These are phyloP conservation scores for Pelargonium nanum DNA, from an alignment of 345 rosid genomes.

Conservation along the genomic window DNA sequence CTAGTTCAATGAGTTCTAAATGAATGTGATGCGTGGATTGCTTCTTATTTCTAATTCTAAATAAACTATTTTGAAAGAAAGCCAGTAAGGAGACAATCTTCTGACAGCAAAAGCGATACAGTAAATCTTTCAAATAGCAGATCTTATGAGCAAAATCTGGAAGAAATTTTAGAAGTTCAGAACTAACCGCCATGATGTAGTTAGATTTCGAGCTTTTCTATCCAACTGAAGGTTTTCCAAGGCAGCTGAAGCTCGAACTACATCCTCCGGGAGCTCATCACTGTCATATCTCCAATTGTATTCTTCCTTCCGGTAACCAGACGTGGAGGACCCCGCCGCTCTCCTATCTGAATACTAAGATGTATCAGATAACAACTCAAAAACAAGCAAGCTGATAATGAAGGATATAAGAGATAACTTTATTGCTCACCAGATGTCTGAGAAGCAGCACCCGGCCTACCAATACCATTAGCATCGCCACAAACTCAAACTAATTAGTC, in stretches of 20 bases:
- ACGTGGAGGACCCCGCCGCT: conserved; percentile 61
- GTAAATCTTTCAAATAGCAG: not conserved
- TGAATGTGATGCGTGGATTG: not conserved
- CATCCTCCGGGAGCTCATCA: conserved; percentile 59
- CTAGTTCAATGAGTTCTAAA: not conserved
- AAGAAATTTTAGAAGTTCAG: not conserved
- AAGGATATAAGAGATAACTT: not conserved
- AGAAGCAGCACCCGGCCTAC: conserved; percentile 46
- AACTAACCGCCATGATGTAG: conserved; percentile 85
- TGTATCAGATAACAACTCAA: conserved; percentile 11
- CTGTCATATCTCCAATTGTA: conserved; percentile 66
- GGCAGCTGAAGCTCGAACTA: conserved; percentile 68
- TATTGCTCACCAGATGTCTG: conserved; percentile 62
- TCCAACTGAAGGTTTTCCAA: conserved; percentile 90
- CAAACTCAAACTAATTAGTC: conserved; percentile 11
- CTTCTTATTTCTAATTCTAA: not conserved
- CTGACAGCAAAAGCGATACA: not conserved
- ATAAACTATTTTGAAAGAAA: no score
- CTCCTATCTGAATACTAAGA: conserved; percentile 50
- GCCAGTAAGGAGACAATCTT: no score
- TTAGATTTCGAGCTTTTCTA: conserved; percentile 76
- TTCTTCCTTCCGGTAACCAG: conserved; percentile 78
- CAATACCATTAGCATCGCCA: conserved; percentile 5
- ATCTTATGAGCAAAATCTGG: not conserved
- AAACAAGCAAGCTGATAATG: conserved; percentile 3